These are phyloP conservation scores for Vitellaria paradoxa DNA, from an alignment of 179 eudicot genomes.

Conservation along the genomic window DNA sequence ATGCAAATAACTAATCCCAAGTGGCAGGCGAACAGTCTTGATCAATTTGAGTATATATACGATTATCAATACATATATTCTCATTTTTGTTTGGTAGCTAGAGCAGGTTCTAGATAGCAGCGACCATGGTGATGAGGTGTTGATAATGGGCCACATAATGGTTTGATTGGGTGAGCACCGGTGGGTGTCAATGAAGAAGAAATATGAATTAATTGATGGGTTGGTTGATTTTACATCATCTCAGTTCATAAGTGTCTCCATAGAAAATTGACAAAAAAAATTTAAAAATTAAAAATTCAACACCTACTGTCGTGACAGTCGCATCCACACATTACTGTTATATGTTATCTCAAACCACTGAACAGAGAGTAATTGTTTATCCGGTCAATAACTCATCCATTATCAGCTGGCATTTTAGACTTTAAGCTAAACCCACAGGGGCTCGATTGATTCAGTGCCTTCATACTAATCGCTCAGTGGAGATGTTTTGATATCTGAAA, in stretches of 20 bases:
- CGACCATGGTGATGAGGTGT: neutral
- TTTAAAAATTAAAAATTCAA: neutral
- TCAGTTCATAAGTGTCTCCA: neutral
- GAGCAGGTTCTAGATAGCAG: neutral
- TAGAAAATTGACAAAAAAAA: neutral
- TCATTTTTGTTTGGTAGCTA: neutral
- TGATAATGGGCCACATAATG: neutral
- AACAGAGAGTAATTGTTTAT: neutral
- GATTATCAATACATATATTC: neutral
- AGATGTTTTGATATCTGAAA: slow-evolving; percentile 4
- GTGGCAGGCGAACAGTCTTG: neutral
- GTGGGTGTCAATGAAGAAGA: neutral
- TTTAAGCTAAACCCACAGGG: neutral
- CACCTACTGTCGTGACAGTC: neutral
- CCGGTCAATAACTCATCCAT: neutral
- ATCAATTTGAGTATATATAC: neutral
- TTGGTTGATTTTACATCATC: neutral
- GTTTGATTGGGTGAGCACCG: neutral
- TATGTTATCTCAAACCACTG: too few relatives aligned
- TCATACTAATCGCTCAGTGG: neutral
- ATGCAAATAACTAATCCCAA: neutral
- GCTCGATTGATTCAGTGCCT: neutral
- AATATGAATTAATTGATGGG: neutral
- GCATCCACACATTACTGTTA: neutral
- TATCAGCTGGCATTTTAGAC: neutral